Evolutionary conservation across 495 filamentous ascomycete species (phyloP), one percentile per base, ranked within the genome.

Genomic region (Penicillium desertorum): DNA sequence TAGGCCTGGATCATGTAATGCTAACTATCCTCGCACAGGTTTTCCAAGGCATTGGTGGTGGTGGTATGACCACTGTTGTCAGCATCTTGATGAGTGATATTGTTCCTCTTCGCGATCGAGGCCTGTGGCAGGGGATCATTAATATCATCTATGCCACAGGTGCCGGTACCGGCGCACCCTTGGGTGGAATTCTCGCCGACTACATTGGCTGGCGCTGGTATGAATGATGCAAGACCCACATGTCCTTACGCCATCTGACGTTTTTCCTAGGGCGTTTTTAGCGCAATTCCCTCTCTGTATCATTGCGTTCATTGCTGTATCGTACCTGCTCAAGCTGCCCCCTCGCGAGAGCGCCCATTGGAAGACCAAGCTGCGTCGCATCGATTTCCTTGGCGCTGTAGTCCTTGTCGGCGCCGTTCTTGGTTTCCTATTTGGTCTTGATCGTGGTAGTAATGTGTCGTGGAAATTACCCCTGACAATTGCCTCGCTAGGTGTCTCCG

Each of bases 141-240:
- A 95, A 94, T 63, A 85, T 94, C 65, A 80, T 94, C 45, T 93
- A 80, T 63, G 85, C 90, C 1, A 71, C 77, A 58, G 91, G 91
- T 19, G 79, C 87, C 16, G 85, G 83, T 14, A 76, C 76, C 42
- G 91, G 91, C 14, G 91, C 85, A 20, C 90, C 90, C 0, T 62
- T 96, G 9, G 80, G 81, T 39, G 91, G 91, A 22, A 63, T 91
- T 1, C 62, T 96, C 14, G 82, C 88, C 1, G 90, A 95, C 64
- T 83, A 76, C 25, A 78, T 94, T 27, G 88, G 89, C 53, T 96
- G 91, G 91, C 79, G 91, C 58, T 96, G 91, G 89, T 86, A 73
- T 64, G 79, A 34, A 45, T 37, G 16, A 34, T 52, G 20, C 29
- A 45, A 45, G 20, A 34, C 36, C 25, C 25, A 29, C 9, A 14